phyloP scores from a whole-genome alignment of 306 rosid genomes.

The Castanea mollissima region DNA sequence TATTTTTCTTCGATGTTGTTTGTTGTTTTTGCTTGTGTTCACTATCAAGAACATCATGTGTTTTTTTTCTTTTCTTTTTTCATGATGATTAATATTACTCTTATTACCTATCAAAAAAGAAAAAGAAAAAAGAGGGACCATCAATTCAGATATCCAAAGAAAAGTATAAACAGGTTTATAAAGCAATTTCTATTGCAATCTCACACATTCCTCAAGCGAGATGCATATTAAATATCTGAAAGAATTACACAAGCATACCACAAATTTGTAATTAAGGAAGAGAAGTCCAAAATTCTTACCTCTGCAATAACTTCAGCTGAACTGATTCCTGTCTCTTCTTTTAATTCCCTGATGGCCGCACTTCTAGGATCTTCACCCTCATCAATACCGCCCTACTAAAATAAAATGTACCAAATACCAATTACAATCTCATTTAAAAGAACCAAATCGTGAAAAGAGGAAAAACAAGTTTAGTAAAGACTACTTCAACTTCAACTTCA shows the following conservation, averaged over 20 bases:
- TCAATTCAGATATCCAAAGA: neutral
- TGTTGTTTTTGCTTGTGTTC: too few species aligned
- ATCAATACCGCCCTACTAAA: conserved; percentile 75
- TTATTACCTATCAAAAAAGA: too few species aligned
- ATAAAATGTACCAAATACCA: conserved; percentile 4
- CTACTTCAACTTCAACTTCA: neutral
- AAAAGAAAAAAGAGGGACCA: neutral
- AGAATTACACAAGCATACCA: neutral
- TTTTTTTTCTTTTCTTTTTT: too few species aligned
- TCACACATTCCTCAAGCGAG: neutral
- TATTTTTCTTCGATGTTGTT: too few species aligned
- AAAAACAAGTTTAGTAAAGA: neutral
- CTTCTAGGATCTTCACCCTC: conserved; percentile 81
- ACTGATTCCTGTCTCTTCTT: conserved; percentile 87
- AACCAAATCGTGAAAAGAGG: neutral
- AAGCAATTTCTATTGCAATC: neutral
- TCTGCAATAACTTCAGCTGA: conserved; percentile 80
- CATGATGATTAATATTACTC: too few species aligned
- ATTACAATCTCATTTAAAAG: conserved; percentile 3
- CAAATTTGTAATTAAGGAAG: neutral
- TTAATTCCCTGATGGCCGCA: conserved; percentile 76
- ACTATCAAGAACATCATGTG: too few species aligned
- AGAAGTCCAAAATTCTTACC: conserved; percentile 37
- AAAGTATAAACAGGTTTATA: neutral
- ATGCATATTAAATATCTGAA: neutral